A percentile compares a stretch with the other conserved stretches of the same genome.
phyloP scores from a whole-genome alignment of 1,284 basidiomycete species.

The Rhizopogon parksii region DNA sequence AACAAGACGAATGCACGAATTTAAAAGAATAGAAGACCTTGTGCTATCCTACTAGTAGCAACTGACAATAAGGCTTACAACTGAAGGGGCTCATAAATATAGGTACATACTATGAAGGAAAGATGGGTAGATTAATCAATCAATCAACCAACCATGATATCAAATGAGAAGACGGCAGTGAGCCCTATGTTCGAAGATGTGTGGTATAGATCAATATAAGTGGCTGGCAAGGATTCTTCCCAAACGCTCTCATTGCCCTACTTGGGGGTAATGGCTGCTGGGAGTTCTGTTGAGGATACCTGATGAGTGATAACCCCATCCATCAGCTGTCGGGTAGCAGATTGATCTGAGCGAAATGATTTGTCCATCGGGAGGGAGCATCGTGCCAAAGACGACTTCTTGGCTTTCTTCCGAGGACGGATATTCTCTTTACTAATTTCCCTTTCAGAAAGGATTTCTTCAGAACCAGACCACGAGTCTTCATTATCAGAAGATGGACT shows the following conservation, averaged over 20 bases:
- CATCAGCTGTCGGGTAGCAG: too few species aligned
- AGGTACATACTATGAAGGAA: too few species aligned
- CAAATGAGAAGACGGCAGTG: not conserved
- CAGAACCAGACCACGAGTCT: slow-evolving; percentile 13
- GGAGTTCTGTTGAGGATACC: not conserved
- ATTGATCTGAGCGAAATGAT: not conserved
- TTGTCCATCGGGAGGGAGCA: not conserved
- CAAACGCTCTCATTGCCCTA: not conserved
- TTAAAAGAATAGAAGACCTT: not conserved
- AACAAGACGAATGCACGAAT: not conserved
- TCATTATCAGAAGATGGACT: slow-evolving; percentile 8
- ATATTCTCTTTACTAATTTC: slow-evolving; percentile 52
- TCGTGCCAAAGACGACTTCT: slow-evolving; percentile 26
- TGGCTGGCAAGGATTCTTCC: too few species aligned
- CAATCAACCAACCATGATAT: not conserved
- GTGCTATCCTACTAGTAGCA: not conserved
- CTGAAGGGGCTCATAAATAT: not conserved
- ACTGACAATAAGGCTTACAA: not conserved
- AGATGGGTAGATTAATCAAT: not conserved
- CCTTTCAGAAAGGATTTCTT: slow-evolving; percentile 21
- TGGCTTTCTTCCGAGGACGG: slow-evolving; percentile 35
- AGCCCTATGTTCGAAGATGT: not conserved
- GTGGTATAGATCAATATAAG: not conserved
- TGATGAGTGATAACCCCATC: not conserved
- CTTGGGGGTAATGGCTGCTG: not conserved